Evolutionary conservation across 164 flowering plant species (phyloP).

Genomic region (Vitis vinifera): ASM3070453v1 NC_081814.1:7093501-7094000

Average conservation of each 20-base stretch:
- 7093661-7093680: too few species aligned
- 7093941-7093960: too few species aligned
- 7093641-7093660: too few species aligned
- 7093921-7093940: too few species aligned
- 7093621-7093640: slow-evolving; percentile 21
- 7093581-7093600: background rate
- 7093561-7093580: too few species aligned
- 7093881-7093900: too few species aligned
- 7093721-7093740: slow-evolving; percentile 16
- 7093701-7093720: background rate
- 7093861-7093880: background rate
- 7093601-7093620: slow-evolving; percentile 12
- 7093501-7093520: background rate
- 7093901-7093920: too few species aligned
- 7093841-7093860: background rate
- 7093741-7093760: slow-evolving; percentile 13
- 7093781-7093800: slow-evolving; percentile 10
- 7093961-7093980: too few species aligned
- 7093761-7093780: slow-evolving; percentile 20
- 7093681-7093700: too few species aligned
- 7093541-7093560: background rate
- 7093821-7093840: background rate
- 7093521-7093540: background rate
- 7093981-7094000: too few species aligned
- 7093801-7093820: too few species aligned